Conservation (phyloP, 768 basidiomycete genomes). For the Neoboletus brunneissimus region DNA sequence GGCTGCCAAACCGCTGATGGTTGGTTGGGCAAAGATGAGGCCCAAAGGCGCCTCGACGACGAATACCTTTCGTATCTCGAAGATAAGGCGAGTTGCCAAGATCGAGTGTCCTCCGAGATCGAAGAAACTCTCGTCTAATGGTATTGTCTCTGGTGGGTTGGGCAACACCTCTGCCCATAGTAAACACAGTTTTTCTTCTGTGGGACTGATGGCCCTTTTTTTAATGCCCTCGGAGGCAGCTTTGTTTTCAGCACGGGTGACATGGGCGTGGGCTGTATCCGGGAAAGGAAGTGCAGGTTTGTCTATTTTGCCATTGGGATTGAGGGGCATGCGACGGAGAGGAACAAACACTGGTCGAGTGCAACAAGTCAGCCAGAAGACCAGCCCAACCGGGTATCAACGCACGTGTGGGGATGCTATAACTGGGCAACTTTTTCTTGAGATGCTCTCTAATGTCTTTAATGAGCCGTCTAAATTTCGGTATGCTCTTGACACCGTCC, state of each 20-base stretch:
- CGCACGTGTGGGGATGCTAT: constrained; percentile 89
- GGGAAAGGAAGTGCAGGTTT: constrained; percentile 98
- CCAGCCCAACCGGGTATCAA: constrained; percentile 10
- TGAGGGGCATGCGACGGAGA: constrained; percentile 91
- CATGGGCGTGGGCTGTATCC: constrained; percentile 72
- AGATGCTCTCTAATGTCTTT: constrained; percentile 92
- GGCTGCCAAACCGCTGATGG: constrained; percentile 69
- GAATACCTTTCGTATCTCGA: constrained; percentile 92
- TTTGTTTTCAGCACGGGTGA: constrained; percentile 42
- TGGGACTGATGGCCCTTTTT: constrained; percentile 52
- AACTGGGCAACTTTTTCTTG: constrained; percentile 94
- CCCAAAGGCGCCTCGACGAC: constrained; percentile 89
- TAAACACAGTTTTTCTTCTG: constrained; percentile 75
- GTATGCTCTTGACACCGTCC: constrained; percentile 71
- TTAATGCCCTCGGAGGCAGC: constrained; percentile 25
- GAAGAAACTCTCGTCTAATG: constrained; percentile 93
- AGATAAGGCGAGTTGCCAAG: constrained; percentile 93
- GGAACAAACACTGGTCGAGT: constrained; percentile 80
- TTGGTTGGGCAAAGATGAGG: constrained; percentile 88
- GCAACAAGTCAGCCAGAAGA: constrained; percentile 3
- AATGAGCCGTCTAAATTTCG: constrained; percentile 82
- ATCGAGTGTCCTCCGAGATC: constrained; percentile 99
- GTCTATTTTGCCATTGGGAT: constrained; percentile 99
- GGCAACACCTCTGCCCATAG: constrained; percentile 86
- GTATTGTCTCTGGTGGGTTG: constrained; percentile 71